Conservation (phyloP, 2,329 filamentous ascomycete species). For the Phaeosphaeria sp. region DNA sequence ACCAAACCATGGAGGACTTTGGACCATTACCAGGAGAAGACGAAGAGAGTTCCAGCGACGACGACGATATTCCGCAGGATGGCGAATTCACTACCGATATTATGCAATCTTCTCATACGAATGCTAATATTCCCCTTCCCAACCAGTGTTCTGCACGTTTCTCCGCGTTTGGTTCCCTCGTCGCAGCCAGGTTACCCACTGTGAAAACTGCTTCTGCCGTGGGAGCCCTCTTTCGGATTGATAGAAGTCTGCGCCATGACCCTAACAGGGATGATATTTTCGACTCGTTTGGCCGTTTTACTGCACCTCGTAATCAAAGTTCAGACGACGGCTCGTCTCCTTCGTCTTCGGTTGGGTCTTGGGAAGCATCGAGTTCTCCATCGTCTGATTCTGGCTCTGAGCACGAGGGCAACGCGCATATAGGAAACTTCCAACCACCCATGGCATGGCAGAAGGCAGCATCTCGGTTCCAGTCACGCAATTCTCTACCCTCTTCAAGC, state of each 20-base stretch:
- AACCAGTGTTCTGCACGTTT: conserved; percentile 65
- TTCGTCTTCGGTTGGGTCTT: conserved; percentile 38
- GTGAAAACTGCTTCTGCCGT: conserved; percentile 39
- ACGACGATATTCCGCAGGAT: conserved; percentile 78
- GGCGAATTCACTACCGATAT: conserved; percentile 53
- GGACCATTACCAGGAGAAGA: conserved; percentile 46
- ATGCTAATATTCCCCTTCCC: conserved; percentile 68
- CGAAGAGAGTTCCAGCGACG: conserved; percentile 82
- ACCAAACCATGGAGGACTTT: conserved; percentile 58
- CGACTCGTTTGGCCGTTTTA: conserved; percentile 66
- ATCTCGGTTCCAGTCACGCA: conserved; percentile 63
- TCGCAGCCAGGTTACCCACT: conserved; percentile 56
- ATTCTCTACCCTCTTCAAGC: conserved; percentile 47
- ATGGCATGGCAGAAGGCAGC: conserved; percentile 59
- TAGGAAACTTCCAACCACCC: conserved; percentile 57
- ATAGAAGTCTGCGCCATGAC: conserved; percentile 31
- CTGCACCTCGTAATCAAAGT: conserved; percentile 21
- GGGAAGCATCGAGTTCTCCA: conserved; percentile 47
- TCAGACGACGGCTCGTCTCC: conserved; percentile 34
- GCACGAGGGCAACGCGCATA: conserved; percentile 48
- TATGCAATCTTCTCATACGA: conserved; percentile 63
- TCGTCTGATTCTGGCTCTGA: conserved; percentile 46
- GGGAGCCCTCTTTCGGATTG: conserved; percentile 34
- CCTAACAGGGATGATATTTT: conserved; percentile 59
- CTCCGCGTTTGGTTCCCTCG: conserved; percentile 62